These are phyloP conservation scores for Dictyostelium capitatum DNA, from an alignment of 78 protist species.

Conservation along the genomic window DNA sequence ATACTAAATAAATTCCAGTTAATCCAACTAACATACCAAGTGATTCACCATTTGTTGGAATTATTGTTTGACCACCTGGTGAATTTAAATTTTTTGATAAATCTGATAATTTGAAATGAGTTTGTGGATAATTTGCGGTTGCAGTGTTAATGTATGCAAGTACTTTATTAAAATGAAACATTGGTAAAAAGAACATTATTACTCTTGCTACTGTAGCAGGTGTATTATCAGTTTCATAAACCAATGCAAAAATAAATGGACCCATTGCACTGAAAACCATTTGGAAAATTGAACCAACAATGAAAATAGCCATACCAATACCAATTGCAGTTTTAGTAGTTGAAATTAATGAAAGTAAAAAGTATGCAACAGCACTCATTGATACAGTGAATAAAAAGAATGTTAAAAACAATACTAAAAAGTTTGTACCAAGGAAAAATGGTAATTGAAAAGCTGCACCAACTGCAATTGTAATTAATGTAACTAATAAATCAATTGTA, in stretches of 20 bases:
- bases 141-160: slow-evolving; percentile 27
- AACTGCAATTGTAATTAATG: slow-evolving; percentile 50
- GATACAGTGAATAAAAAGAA: slow-evolving; percentile 38
- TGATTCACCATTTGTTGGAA: slow-evolving; percentile 45
- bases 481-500: background rate
- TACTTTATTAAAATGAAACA: slow-evolving; percentile 62
- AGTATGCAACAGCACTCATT: slow-evolving; percentile 63
- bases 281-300: slow-evolving; percentile 67
- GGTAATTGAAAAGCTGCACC: slow-evolving; percentile 58
- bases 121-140: background rate
- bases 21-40: background rate
- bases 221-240: slow-evolving; percentile 24
- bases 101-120: slow-evolving; percentile 13
- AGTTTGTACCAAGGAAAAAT: slow-evolving; percentile 65
- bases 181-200: slow-evolving; percentile 33
- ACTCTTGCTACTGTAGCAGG: slow-evolving; percentile 26
- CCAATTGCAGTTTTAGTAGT: slow-evolving; percentile 77
- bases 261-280: slow-evolving; percentile 51
- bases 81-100: background rate
- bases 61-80: background rate
- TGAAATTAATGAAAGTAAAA: slow-evolving; percentile 39
- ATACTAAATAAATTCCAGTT: background rate
- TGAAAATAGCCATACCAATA: slow-evolving; percentile 74
- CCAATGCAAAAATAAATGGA: slow-evolving; percentile 25
- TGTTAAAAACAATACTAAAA: slow-evolving; percentile 36